phyloP scores from a whole-genome alignment of 2,329 filamentous ascomycete genomes.

The Colletotrichum destructivum region DNA sequence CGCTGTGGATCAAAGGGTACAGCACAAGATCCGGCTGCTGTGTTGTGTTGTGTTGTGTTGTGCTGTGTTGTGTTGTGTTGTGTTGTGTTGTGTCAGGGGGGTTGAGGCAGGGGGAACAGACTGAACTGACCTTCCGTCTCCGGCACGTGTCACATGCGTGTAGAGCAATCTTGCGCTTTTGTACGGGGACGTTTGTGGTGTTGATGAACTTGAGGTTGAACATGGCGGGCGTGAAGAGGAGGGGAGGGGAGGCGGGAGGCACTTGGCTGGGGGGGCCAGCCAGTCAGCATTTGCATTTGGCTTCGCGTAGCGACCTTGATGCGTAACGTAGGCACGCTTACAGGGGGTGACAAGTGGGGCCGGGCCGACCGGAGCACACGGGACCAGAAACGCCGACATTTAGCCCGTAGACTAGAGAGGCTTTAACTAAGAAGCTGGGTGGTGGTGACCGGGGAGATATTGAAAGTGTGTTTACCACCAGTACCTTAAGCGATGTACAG shows the following conservation, averaged over 20 bases:
- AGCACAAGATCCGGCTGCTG: background rate
- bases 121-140: slow-evolving; percentile 38
- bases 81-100: too few species aligned
- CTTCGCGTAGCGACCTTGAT: background rate
- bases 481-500: too few species aligned
- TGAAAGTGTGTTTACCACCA: too few species aligned
- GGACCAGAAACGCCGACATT: background rate
- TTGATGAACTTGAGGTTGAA: slow-evolving; percentile 44
- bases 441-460: too few species aligned
- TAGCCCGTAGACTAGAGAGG: background rate
- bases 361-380: background rate
- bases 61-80: too few species aligned
- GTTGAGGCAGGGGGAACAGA: too few species aligned
- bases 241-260: too few species aligned
- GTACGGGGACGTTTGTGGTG: slow-evolving; percentile 31
- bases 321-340: background rate
- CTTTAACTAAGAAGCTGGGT: too few species aligned
- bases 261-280: background rate
- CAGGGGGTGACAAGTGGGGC: too few species aligned
- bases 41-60: too few species aligned
- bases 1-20: background rate
- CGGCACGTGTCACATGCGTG: slow-evolving; percentile 42
- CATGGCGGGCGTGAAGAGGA: slow-evolving; percentile 27
- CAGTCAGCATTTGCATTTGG: background rate
- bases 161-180: slow-evolving; percentile 39